A percentile compares a stretch with the other conserved stretches of the same genome.
Conservation (phyloP, 306 rosid genomes). For the Castanea sativa region DNA sequence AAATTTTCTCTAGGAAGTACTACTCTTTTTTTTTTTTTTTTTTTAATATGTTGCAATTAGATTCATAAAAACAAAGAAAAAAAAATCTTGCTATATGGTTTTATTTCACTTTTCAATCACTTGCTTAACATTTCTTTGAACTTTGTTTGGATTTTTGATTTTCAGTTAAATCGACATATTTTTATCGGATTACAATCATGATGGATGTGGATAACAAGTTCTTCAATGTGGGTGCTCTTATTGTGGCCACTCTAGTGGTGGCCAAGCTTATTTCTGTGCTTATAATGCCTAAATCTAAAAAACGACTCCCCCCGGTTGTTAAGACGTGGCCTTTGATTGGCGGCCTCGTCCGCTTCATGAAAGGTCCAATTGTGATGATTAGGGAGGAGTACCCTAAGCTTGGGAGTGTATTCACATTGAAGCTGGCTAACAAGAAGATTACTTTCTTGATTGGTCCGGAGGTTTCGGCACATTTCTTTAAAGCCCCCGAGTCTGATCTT, state of each 20-base stretch:
- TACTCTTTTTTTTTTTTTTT: neutral
- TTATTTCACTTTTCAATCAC: neutral
- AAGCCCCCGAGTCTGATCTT: conserved; percentile 81
- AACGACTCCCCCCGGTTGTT: conserved; percentile 62
- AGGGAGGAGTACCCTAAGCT: conserved; percentile 80
- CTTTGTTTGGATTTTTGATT: neutral
- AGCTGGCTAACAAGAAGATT: conserved; percentile 57
- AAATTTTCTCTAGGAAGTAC: neutral
- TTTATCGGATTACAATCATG: neutral
- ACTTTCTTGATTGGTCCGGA: conserved; percentile 93
- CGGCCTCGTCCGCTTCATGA: conserved; percentile 61
- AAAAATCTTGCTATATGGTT: neutral
- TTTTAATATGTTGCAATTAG: neutral
- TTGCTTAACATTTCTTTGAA: neutral
- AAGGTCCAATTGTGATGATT: conserved; percentile 83
- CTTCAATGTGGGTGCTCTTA: conserved; percentile 48
- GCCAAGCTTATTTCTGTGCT: conserved; percentile 57
- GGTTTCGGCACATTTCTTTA: conserved; percentile 87
- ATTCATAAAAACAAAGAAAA: too few relatives aligned
- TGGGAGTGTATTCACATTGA: conserved; percentile 82
- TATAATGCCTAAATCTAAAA: conserved; percentile 52
- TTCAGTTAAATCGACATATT: neutral
- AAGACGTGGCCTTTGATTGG: conserved; percentile 62
- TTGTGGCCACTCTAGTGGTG: conserved; percentile 57
- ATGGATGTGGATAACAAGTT: conserved; percentile 43